These are phyloP conservation scores for Yamadazyma atlantica DNA, from an alignment of 1,139 yeast genomes.

Conservation along the genomic window DNA sequence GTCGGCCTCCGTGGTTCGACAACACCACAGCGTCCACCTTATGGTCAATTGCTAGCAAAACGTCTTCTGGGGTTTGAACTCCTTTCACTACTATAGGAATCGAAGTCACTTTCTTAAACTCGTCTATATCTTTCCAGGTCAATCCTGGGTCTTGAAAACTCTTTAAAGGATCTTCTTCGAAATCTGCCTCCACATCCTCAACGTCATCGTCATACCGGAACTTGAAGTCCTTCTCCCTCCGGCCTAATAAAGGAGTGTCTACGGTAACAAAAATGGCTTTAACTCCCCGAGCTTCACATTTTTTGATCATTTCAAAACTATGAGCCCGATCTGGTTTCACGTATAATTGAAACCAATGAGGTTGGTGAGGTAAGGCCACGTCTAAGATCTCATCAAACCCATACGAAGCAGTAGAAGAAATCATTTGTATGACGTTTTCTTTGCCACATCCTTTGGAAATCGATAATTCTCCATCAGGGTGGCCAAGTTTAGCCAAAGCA, in stretches of 20 bases:
- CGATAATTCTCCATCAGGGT: conserved; percentile 54
- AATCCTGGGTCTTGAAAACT: conserved; percentile 14
- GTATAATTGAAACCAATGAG: conserved; percentile 45
- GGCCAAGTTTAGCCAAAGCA: conserved; percentile 56
- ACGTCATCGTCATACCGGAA: conserved; percentile 15
- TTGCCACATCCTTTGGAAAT: conserved; percentile 49
- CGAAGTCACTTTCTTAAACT: conserved; percentile 20
- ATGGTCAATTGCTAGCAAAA: conserved; percentile 44
- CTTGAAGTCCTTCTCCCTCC: conserved; percentile 26
- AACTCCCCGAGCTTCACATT: conserved; percentile 22
- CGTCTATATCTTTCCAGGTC: conserved; percentile 21
- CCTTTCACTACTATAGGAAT: conserved; percentile 50
- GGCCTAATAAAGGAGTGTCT: conserved; percentile 25
- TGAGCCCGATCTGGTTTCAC: conserved; percentile 35
- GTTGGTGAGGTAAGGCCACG: conserved; percentile 30
- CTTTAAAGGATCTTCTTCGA: conserved; percentile 9
- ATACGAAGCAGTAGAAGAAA: conserved; percentile 55
- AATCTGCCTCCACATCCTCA: conserved; percentile 1
- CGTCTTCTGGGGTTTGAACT: conserved; percentile 52
- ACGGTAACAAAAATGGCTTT: conserved; percentile 30
- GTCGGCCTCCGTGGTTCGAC: conserved; percentile 60
- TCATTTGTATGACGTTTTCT: conserved; percentile 54
- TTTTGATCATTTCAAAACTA: conserved; percentile 18
- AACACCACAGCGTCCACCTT: conserved; percentile 50
- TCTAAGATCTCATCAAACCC: conserved; percentile 57